Conservation (phyloP, 2,329 filamentous ascomycete species). For the Dryadomyces sulphureus region DNA sequence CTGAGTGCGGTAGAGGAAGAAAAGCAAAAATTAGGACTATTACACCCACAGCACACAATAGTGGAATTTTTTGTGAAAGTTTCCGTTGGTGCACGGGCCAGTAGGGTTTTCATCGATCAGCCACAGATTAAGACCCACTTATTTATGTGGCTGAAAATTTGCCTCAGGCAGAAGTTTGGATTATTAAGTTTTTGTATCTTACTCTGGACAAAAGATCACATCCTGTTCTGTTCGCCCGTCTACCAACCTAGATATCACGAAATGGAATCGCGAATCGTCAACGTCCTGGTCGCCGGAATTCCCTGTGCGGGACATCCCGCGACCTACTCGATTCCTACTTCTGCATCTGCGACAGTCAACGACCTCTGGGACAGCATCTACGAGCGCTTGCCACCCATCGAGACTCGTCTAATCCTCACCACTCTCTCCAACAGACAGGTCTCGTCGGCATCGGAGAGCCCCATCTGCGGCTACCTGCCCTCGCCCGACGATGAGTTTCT, state of each 20-base stretch:
- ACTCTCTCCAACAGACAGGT: constrained; percentile 67
- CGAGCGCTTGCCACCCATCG: constrained; percentile 40
- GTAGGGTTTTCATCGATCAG: constrained; percentile 10
- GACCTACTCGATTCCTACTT: constrained; percentile 66
- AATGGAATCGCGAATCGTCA: constrained; percentile 29
- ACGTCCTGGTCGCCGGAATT: constrained; percentile 76
- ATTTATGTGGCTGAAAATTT: not conserved
- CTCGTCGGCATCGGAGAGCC: constrained; percentile 30
- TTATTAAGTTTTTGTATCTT: no score
- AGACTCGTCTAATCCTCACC: constrained; percentile 60
- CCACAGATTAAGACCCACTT: not conserved
- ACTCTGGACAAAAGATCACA: no score
- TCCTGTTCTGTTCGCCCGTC: no score
- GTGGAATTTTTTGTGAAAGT: constrained; percentile 7
- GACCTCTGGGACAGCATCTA: constrained; percentile 51
- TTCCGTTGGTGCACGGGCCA: constrained; percentile 10
- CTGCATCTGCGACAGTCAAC: constrained; percentile 46
- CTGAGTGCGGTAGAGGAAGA: constrained; percentile 3
- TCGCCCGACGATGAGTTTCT: constrained; percentile 51
- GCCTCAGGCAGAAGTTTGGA: not conserved
- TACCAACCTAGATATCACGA: no score
- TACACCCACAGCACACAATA: constrained; percentile 4
- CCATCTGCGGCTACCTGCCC: constrained; percentile 48
- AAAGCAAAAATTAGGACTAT: constrained; percentile 7
- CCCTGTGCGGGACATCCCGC: constrained; percentile 67